Percentiles rank a stretch among this genome's conserved stretches.
Evolutionary conservation across 768 basidiomycete species (phyloP).

Genomic region (Russula compacta): DNA sequence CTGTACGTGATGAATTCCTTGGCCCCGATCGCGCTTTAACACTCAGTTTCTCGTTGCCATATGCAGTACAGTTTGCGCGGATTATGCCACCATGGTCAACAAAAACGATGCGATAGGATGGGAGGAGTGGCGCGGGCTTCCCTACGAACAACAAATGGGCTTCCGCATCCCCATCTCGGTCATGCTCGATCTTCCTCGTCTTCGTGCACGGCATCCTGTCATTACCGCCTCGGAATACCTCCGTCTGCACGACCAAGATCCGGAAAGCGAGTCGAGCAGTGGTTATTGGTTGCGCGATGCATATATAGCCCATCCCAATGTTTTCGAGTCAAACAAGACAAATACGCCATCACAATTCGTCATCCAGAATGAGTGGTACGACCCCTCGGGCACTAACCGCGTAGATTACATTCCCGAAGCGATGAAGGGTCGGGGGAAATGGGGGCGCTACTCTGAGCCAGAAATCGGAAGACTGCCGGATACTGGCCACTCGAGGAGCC

Average conservation of each 20-base stretch:
- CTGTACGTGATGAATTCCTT: conserved; percentile 22
- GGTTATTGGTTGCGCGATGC: conserved; percentile 32
- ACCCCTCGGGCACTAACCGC: conserved; percentile 29
- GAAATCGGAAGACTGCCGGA: conserved; percentile 7
- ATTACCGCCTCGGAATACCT: conserved; percentile 37
- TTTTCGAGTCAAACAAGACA: conserved; percentile 21
- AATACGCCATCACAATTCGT: conserved; percentile 25
- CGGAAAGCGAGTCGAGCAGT: conserved; percentile 29
- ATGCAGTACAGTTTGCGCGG: conserved; percentile 30
- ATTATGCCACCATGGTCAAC: conserved; percentile 38
- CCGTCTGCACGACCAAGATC: conserved; percentile 31
- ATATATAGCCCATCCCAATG: conserved; percentile 28
- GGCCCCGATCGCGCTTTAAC: conserved; percentile 2
- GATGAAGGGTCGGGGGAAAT: conserved; percentile 28
- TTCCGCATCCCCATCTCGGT: conserved; percentile 30
- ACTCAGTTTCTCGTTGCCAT: not conserved
- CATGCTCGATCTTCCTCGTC: conserved; percentile 37
- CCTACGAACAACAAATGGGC: conserved; percentile 30
- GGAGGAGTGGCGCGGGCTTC: conserved; percentile 34
- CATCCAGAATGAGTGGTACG: conserved; percentile 36
- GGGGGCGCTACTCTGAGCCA: conserved; percentile 21
- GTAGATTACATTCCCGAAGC: conserved; percentile 31
- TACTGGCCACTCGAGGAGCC: conserved; percentile 2
- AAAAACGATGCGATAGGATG: conserved; percentile 35
- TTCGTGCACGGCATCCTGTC: conserved; percentile 32